Base-by-base conservation (phyloP, 129 eudicot species). In the Arctium lappa region DNA sequence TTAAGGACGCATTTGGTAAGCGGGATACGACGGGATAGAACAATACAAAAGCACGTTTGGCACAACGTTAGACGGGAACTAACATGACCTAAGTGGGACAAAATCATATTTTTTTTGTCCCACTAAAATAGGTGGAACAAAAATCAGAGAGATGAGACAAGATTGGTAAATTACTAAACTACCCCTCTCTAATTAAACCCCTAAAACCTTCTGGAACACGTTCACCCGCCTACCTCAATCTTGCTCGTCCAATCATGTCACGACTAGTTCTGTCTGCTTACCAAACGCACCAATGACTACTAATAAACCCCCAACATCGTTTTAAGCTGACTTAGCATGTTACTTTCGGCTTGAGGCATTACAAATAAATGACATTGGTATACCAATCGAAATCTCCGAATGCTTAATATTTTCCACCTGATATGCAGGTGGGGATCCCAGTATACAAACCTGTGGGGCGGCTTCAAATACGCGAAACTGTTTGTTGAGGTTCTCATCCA, bases 381-480 rank as follows among this genome's bases (percentile, higher is more conserved):
- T 62, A 77, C 37, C 73, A 77, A 77, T 13, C 34, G 6, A 62
- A 56, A 62, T 77, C 39, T 62, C 81, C 68, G 4, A 78, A 78
- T 78, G 56, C 65, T 60, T 29, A 0, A 0, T 39, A 79, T 66
- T 66, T 39, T 66, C 63, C 16, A 4, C 65, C 66, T 66, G 1
- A 40, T 48, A 22, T 60, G 2, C 68, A 60, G 68, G 29, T 60
- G 29, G 10, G 2, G 18, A 69, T 32, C 66, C 36, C 38, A 31
- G 8, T 16, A 10, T 33, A 78, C 88, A 46, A 75, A 95, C 98
- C 92, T 92, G 97, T 63, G 97, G 97, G 71, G 97, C 98, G 56
- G 98, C 98, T 78, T 95, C 94, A 87, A 92, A 95, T 32, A 95
- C 97, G 63, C 91, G 94, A 66, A 95, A 93, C 80, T 80, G 66